A percentile compares a stretch with the other conserved stretches of the same genome.
Evolutionary conservation across 768 basidiomycete species (phyloP).

Genomic region (Symmetrospora coprosmae): DNA sequence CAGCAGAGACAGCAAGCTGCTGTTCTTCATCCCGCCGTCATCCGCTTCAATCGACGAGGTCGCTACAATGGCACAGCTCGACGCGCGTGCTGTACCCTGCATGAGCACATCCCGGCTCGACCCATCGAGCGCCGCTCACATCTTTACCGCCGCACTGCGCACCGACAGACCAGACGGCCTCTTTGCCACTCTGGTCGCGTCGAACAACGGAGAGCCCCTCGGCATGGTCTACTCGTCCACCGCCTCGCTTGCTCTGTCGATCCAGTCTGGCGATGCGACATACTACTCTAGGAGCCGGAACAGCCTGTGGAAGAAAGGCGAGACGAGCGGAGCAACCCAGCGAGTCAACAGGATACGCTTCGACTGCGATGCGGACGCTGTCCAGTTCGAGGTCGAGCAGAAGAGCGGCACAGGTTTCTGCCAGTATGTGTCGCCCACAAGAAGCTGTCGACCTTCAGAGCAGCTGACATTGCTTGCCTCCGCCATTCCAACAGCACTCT

Average conservation of each 20-base stretch:
- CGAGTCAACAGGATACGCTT: constrained; percentile 63
- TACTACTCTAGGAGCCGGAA: constrained; percentile 85
- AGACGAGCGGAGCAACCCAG: constrained; percentile 87
- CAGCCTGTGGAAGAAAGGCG: constrained; percentile 92
- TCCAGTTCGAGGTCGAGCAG: constrained; percentile 77
- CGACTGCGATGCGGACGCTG: constrained; percentile 85
- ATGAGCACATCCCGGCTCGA: constrained; percentile 42
- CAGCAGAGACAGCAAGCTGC: constrained; percentile 36
- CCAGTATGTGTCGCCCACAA: constrained; percentile 37
- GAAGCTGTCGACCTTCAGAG: too few species aligned
- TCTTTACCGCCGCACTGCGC: constrained; percentile 64
- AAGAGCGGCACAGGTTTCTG: constrained; percentile 69
- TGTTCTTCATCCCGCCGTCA: constrained; percentile 34
- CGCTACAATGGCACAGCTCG: constrained; percentile 26
- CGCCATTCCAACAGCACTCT: not conserved
- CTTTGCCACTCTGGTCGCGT: constrained; percentile 80
- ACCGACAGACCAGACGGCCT: constrained; percentile 85
- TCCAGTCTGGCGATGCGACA: constrained; percentile 73
- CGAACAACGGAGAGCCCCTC: constrained; percentile 42
- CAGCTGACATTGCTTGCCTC: not conserved
- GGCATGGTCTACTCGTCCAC: constrained; percentile 90
- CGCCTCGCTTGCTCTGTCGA: constrained; percentile 71
- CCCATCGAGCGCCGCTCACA: constrained; percentile 63
- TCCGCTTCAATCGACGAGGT: constrained; percentile 30
- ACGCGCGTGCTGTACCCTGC: constrained; percentile 18